Evolutionary conservation across 1,284 basidiomycete species (phyloP).

Genomic region (Sutorius eximius): DNA sequence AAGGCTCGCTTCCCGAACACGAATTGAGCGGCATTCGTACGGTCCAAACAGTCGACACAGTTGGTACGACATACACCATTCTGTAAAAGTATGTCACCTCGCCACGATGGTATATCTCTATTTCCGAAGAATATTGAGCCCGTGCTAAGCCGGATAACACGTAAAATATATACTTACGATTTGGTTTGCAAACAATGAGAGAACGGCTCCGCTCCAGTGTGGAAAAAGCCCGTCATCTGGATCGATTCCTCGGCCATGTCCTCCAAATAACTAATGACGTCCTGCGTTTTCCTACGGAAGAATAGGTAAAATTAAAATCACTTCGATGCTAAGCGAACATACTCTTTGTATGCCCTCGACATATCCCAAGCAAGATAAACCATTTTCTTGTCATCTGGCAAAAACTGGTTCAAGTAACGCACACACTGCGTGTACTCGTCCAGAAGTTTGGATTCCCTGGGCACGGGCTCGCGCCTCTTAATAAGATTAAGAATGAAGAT

Average conservation of each 20-base stretch:
- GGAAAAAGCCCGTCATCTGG: conserved; percentile 92
- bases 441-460: conserved; percentile 91
- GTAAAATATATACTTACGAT: conserved; percentile 36
- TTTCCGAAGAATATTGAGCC: conserved; percentile 13
- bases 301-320: neutral
- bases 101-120: conserved; percentile 41
- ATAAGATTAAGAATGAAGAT: conserved; percentile 96
- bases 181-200: conserved; percentile 58
- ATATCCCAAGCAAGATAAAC: conserved; percentile 96
- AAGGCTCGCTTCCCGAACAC: conserved; percentile 96
- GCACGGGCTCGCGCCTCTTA: conserved; percentile 78
- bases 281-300: conserved; percentile 78
- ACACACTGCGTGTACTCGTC: conserved; percentile 94
- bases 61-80: conserved; percentile 90
- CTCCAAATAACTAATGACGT: conserved; percentile 94
- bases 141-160: neutral
- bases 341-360: conserved; percentile 89
- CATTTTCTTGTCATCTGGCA: conserved; percentile 86
- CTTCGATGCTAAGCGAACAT: conserved; percentile 21
- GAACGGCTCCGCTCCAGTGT: conserved; percentile 79
- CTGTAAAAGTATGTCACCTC: conserved; percentile 78
- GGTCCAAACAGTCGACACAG: conserved; percentile 95
- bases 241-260: conserved; percentile 95
- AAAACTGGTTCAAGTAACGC: conserved; percentile 91
- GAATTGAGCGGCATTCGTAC: conserved; percentile 97